These are phyloP conservation scores for Manihot esculenta DNA, from an alignment of 441 rosid species.

Conservation along the genomic window DNA sequence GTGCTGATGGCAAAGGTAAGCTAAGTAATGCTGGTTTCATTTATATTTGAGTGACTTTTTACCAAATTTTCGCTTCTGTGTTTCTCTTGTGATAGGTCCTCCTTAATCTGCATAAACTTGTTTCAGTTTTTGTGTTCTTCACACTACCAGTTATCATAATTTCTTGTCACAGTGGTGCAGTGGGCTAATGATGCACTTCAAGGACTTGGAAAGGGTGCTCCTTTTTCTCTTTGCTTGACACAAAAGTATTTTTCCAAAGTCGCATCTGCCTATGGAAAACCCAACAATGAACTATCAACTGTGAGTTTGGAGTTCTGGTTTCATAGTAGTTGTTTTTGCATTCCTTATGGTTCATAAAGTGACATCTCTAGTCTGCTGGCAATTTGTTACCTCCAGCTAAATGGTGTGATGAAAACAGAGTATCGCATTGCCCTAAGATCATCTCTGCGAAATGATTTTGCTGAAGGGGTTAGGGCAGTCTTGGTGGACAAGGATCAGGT, in stretches of 20 bases:
- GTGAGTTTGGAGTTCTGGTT: slow-evolving; percentile 41
- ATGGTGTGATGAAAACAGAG: slow-evolving; percentile 80
- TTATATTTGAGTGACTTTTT: background rate
- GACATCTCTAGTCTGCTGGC: slow-evolving; percentile 12
- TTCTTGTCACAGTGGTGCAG: slow-evolving; percentile 45
- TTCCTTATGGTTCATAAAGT: background rate
- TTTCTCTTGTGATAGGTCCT: background rate
- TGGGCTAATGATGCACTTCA: slow-evolving; percentile 85
- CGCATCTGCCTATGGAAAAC: slow-evolving; percentile 56
- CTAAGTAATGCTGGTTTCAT: background rate
- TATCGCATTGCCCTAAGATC: slow-evolving; percentile 78
- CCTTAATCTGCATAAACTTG: background rate
- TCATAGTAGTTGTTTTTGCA: background rate
- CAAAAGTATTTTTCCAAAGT: slow-evolving; percentile 64
- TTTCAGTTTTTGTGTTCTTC: background rate
- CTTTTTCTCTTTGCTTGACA: slow-evolving; percentile 77
- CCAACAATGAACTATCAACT: slow-evolving; percentile 48
- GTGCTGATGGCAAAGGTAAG: slow-evolving; percentile 68
- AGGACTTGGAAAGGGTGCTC: slow-evolving; percentile 75
- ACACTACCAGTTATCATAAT: no score
- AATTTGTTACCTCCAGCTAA: slow-evolving; percentile 45
- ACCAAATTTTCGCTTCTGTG: background rate
- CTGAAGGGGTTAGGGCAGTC: slow-evolving; percentile 94
- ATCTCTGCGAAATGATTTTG: slow-evolving; percentile 71
- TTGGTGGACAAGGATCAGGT: slow-evolving; percentile 97